Percentiles rank a stretch among this genome's conserved stretches.
Conservation (phyloP, 2,329 filamentous ascomycete genomes). For the Neospermospora avenae region DNA sequence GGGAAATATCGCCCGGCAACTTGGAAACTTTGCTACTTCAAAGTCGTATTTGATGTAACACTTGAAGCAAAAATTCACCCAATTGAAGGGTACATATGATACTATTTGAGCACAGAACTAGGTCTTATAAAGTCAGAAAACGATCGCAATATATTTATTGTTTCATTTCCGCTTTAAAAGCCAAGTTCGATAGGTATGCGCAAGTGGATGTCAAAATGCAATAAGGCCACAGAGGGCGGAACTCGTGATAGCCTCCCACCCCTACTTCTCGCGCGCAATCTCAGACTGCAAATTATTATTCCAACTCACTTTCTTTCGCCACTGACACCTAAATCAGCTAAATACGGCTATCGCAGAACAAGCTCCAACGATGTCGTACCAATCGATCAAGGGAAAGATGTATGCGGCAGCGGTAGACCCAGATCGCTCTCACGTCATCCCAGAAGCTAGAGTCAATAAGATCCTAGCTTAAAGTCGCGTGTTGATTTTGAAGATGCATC, state of each 20-base stretch:
- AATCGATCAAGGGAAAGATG: background rate
- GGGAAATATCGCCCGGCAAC: too few relatives aligned
- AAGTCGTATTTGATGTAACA: too few relatives aligned
- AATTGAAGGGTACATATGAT: too few relatives aligned
- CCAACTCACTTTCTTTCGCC: background rate
- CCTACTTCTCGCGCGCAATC: too few relatives aligned
- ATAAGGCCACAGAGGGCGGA: background rate
- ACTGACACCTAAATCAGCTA: background rate
- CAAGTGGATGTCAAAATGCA: background rate
- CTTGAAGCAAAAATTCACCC: too few relatives aligned
- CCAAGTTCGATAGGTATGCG: too few relatives aligned
- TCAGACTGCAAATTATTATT: background rate
- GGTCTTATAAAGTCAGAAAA: too few relatives aligned
- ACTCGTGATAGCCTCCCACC: background rate
- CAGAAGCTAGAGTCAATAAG: background rate
- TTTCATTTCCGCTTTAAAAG: too few relatives aligned
- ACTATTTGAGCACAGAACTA: too few relatives aligned
- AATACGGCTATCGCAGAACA: background rate
- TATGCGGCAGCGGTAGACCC: background rate
- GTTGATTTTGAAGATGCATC: background rate
- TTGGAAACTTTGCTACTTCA: too few relatives aligned
- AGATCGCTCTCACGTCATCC: background rate
- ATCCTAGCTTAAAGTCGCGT: background rate
- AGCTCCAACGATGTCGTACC: background rate
- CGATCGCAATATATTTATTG: too few relatives aligned